Conservation (phyloP, 2,329 filamentous ascomycete species). For the Chaetomium strumarium region DNA sequence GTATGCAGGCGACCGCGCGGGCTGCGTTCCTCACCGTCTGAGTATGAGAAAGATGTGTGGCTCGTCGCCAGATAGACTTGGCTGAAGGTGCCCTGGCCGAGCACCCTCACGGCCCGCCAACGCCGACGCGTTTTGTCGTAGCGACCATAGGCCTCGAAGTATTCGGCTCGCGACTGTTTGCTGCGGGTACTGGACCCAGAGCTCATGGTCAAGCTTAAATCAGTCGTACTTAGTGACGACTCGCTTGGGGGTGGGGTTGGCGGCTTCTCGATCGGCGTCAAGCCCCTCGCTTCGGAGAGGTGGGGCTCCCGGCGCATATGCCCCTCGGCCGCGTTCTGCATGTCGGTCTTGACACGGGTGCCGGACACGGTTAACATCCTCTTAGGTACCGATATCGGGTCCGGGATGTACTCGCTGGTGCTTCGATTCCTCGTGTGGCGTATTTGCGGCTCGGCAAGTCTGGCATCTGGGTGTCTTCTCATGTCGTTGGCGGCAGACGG, state of each 20-base stretch:
- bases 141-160: constrained; percentile 64
- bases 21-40: constrained; percentile 38
- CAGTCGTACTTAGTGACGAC: constrained; percentile 49
- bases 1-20: constrained; percentile 32
- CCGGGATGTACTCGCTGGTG: constrained; percentile 80
- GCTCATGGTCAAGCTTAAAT: constrained; percentile 33
- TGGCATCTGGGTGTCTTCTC: constrained; percentile 27
- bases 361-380: constrained; percentile 70
- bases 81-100: constrained; percentile 94
- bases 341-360: constrained; percentile 43
- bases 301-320: constrained; percentile 70
- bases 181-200: constrained; percentile 37
- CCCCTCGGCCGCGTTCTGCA: constrained; percentile 35
- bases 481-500: constrained; percentile 27
- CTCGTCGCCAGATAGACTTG: constrained; percentile 88
- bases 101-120: constrained; percentile 72
- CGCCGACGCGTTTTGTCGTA: constrained; percentile 63
- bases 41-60: constrained; percentile 47
- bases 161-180: constrained; percentile 46
- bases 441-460: constrained; percentile 27
- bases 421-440: constrained; percentile 76
- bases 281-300: constrained; percentile 69
- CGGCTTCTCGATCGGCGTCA: constrained; percentile 57
- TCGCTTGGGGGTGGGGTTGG: constrained; percentile 82
- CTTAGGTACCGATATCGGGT: constrained; percentile 60